Conservation (phyloP, 176 grass and related monocot species). For the Carex pumila region DNA sequence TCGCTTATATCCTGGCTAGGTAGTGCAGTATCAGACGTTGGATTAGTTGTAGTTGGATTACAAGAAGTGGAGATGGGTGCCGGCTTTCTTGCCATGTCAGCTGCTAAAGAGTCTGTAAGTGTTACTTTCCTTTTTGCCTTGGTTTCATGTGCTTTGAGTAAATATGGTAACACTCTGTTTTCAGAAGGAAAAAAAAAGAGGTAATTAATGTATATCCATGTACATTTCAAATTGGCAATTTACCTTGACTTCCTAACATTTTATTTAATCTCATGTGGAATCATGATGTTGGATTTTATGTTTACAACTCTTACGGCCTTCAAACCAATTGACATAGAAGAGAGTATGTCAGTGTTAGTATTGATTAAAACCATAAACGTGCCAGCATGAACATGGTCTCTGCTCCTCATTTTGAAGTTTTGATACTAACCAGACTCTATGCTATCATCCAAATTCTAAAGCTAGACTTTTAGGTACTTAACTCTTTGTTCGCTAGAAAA, state of each 20-base stretch:
- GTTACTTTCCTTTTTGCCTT: not conserved
- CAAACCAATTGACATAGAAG: not conserved
- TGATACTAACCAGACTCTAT: not conserved
- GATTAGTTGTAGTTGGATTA: conserved; percentile 81
- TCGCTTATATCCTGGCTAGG: conserved; percentile 81
- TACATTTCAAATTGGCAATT: not conserved
- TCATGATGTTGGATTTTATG: not conserved
- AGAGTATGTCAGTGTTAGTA: not conserved
- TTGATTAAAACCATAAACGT: not conserved
- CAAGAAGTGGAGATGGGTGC: conserved; percentile 99
- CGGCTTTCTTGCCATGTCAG: conserved; percentile 94
- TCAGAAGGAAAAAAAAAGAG: not conserved
- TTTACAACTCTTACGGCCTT: not conserved
- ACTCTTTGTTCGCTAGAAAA: not conserved
- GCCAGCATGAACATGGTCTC: not conserved
- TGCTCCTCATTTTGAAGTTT: not conserved
- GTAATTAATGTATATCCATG: not conserved
- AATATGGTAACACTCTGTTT: not conserved
- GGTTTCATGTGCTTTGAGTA: not conserved
- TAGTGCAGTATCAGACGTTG: conserved; percentile 74
- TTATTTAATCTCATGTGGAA: not conserved
- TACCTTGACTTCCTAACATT: not conserved
- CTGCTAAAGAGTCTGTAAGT: conserved; percentile 97
- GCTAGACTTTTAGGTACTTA: not conserved
- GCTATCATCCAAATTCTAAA: not conserved